Evolutionary conservation across 1,284 basidiomycete genomes (phyloP), one percentile per base, ranked within the genome.

Genomic region (Crepidotus sp.): DNA sequence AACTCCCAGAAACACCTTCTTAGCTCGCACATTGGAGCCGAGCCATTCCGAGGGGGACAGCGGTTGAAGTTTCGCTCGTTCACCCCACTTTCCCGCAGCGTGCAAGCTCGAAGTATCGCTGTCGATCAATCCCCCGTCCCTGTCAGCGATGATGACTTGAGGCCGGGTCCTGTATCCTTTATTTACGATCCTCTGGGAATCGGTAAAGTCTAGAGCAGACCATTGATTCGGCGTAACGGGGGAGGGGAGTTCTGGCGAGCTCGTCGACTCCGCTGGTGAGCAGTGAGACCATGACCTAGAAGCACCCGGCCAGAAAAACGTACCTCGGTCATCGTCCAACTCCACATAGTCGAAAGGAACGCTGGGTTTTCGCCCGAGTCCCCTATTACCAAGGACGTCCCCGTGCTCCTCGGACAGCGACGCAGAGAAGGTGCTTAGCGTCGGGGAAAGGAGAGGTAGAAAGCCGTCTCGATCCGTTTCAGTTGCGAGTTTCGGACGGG

Each of bases 21-120:
- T 37, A 3, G 42, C 38, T 1, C 14, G 38, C 8, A 33, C 31
- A 27, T 45, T 51, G 9, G 42, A 34, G 11, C 40, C 43, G 29
- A 48, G 35, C 50, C 50, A 48, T 37, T 51, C 43, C 15, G 50
- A 36, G 7, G 50, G 50, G 2, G 50, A 42, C 4, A 51, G 31
- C 8, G 36, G 36, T 22, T 30, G 42, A 5, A 45, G 25, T 19
- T 40, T 36, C 26, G 30, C 17, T 18, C 29, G 46, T 18, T 37
- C 46, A 19, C 22, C 39, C 37, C 44, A 40, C 13, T 32, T 38
- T 9, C 44, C 36, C 19, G 30, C 42, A 6, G 21, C 9, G 22
- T 26, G 42, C 24, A 50, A 15, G 29, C 35, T 42, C 6, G 42
- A 17, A 21, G 39, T 24, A 32, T 42, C 42, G 22, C 9, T 32